Base-by-base conservation (phyloP, 768 basidiomycete genomes). In the Boletus patriciae region DNA sequence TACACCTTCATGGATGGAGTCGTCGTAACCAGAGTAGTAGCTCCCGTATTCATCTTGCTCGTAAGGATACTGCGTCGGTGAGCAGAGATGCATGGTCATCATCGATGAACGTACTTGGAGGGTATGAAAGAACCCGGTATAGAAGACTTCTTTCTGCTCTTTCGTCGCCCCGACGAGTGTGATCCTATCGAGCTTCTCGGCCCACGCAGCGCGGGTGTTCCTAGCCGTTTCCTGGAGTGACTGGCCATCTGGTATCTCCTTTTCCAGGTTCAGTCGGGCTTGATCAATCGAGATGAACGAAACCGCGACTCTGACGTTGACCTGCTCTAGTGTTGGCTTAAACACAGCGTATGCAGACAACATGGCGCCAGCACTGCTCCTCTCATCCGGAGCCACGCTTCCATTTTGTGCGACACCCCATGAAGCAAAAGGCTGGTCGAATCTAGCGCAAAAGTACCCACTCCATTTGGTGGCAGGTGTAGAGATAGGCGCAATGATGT, bases 21-120 rank as follows among this genome's bases (percentile, higher is more conserved):
- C 82, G 53, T 89, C 85, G 56, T 92, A 92, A 1, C 83, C 91
- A 7, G 90, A 92, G 69, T 87, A 93, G 68, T 92, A 92, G 8
- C 64, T 67, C 4, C 81, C 81, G 38, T 79, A 74, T 67, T 92
- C 90, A 59, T 79, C 76, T 57, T 88, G 82, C 65, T 92, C 89
- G 62, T 86, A 87, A 0, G 91, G 91, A 60, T 90, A 92, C 83
- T 92, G 70, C 0, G 51, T 51, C 25, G 61, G 31, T 58, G 41
- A 42, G 62, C 9, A 46, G 36, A 25, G 3, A 40, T 7, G 16
- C 15, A 27, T 2, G 40, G 10, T 18, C 8, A 33, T 52, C 4
- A 42, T 4, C 16, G 8, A 50, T 19, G 36, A 38, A 54, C 61
- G 60, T 38, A 83, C 84, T 73, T 85, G 84, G 5, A 87, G 71